Conservation (phyloP, 2,329 filamentous ascomycete genomes). For the Nemania sp. region DNA sequence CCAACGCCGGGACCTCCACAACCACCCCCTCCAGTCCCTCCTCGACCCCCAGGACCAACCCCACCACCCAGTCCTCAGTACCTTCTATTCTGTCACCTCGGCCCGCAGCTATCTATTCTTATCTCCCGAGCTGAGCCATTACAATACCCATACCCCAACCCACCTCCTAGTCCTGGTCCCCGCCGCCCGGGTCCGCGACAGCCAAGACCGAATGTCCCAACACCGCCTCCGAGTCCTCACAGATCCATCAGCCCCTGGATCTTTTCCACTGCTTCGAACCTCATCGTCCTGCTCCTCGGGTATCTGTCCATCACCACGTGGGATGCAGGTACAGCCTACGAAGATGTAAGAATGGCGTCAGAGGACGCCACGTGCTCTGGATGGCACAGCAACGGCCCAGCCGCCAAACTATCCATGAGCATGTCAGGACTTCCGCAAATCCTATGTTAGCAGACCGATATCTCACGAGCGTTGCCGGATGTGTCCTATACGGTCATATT, state of each 20-base stretch:
- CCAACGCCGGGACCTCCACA: slow-evolving; percentile 45
- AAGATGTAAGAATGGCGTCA: not conserved
- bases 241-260: slow-evolving; percentile 27
- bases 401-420: not conserved
- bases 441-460: not conserved
- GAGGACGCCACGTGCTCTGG: not conserved
- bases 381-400: not conserved
- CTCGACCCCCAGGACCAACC: slow-evolving; percentile 47
- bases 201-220: slow-evolving; percentile 46
- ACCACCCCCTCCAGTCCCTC: slow-evolving; percentile 47
- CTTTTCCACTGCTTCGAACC: not conserved
- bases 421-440: not conserved
- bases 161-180: slow-evolving; percentile 44
- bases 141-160: slow-evolving; percentile 42
- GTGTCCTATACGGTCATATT: not conserved
- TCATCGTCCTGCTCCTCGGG: slow-evolving; percentile 2
- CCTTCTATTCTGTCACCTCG: slow-evolving; percentile 2
- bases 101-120: slow-evolving; percentile 34
- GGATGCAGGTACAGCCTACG: not conserved
- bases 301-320: slow-evolving; percentile 12
- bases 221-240: slow-evolving; percentile 47
- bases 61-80: slow-evolving; percentile 49
- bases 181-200: slow-evolving; percentile 44
- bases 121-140: slow-evolving; percentile 23
- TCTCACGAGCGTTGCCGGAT: not conserved